A percentile compares a stretch with the other conserved stretches of the same genome.
phyloP scores from a whole-genome alignment of 2,329 filamentous ascomycete genomes.

The Cordyceps militaris region DNA sequence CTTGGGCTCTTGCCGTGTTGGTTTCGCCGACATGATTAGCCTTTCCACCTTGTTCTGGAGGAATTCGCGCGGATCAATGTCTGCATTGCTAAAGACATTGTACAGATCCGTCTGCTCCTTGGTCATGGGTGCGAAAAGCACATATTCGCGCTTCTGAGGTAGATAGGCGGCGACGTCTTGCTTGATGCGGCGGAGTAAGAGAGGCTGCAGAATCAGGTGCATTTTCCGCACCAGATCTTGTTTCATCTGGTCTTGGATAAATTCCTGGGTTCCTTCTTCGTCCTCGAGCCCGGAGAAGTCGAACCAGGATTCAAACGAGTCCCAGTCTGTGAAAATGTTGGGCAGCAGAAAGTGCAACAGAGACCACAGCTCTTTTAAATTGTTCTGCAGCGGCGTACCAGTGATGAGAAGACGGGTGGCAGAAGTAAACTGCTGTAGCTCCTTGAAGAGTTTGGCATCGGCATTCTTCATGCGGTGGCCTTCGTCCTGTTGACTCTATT shows the following conservation, averaged over 20 bases:
- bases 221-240: slow-evolving; percentile 59
- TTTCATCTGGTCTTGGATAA: slow-evolving; percentile 66
- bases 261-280: slow-evolving; percentile 68
- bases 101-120: slow-evolving; percentile 88
- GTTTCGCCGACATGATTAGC: slow-evolving; percentile 38
- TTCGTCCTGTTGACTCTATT: slow-evolving; percentile 58
- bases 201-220: slow-evolving; percentile 85
- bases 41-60: slow-evolving; percentile 73
- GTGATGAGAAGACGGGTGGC: slow-evolving; percentile 89
- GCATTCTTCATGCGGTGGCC: slow-evolving; percentile 97
- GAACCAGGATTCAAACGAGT: slow-evolving; percentile 93
- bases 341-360: slow-evolving; percentile 88
- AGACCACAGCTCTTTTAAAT: slow-evolving; percentile 90
- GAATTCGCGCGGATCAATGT: slow-evolving; percentile 60
- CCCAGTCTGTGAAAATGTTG: slow-evolving; percentile 86
- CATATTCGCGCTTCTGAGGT: slow-evolving; percentile 96
- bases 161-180: slow-evolving; percentile 84
- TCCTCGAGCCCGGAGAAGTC: slow-evolving; percentile 91
- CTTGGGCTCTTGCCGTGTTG: slow-evolving; percentile 11
- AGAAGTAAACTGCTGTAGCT: slow-evolving; percentile 80
- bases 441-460: slow-evolving; percentile 83
- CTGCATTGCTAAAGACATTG: slow-evolving; percentile 52
- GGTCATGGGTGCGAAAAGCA: slow-evolving; percentile 88
- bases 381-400: slow-evolving; percentile 92
- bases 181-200: slow-evolving; percentile 82